Percentiles rank a stretch among this genome's conserved stretches.
phyloP scores from a whole-genome alignment of 192 early-diverging fungal species.

The Geranomyces variabilis region DNA sequence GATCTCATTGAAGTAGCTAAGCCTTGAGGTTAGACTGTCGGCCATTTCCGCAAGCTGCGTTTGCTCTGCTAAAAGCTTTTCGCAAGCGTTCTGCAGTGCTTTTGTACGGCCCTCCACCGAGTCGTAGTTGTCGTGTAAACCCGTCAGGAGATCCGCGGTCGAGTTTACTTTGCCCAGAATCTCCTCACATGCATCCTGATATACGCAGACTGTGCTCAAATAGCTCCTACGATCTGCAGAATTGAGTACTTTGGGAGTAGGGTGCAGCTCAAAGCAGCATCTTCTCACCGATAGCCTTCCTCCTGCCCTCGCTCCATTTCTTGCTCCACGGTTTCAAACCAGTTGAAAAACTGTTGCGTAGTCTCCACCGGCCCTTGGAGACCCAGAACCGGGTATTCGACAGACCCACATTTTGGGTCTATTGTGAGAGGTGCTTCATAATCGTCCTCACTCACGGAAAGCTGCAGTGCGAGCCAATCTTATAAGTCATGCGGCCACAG shows the following conservation, averaged over 20 bases:
- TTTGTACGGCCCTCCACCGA: slow-evolving; percentile 79
- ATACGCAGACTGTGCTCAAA: slow-evolving; percentile 58
- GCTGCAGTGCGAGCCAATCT: neutral
- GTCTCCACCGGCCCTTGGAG: slow-evolving; percentile 66
- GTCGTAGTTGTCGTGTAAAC: slow-evolving; percentile 70
- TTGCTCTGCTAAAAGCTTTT: slow-evolving; percentile 73
- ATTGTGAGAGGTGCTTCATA: neutral
- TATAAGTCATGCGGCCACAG: neutral
- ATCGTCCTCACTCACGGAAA: slow-evolving; percentile 19
- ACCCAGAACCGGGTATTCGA: neutral
- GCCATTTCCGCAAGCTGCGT: slow-evolving; percentile 63
- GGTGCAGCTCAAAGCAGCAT: neutral
- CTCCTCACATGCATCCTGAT: slow-evolving; percentile 66
- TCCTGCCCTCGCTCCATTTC: slow-evolving; percentile 88
- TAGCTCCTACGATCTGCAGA: slow-evolving; percentile 54
- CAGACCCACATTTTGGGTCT: neutral
- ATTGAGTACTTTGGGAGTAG: neutral
- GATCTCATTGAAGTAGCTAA: slow-evolving; percentile 85
- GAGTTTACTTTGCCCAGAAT: slow-evolving; percentile 66
- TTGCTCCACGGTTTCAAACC: slow-evolving; percentile 82
- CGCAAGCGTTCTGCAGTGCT: slow-evolving; percentile 78
- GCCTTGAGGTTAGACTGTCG: slow-evolving; percentile 58
- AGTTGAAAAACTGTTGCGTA: slow-evolving; percentile 91
- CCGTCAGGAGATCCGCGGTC: slow-evolving; percentile 60
- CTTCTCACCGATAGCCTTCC: slow-evolving; percentile 72